phyloP scores from a whole-genome alignment of 345 rosid genomes.

The Citrus sinensis region DVS_A1.0 CM039164.1:18607001-18607500 shows the following conservation, averaged over 20 bases:
- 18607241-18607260: no score
- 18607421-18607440: not conserved
- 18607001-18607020: no score
- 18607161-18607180: not conserved
- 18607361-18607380: not conserved
- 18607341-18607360: no score
- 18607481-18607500: no score
- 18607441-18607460: not conserved
- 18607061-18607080: no score
- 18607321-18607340: no score
- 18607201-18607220: no score
- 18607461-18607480: not conserved
- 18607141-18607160: not conserved
- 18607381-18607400: not conserved
- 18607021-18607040: no score
- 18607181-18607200: not conserved
- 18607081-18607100: not conserved
- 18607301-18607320: no score
- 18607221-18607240: not conserved
- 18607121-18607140: conserved; percentile 5
- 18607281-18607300: no score
- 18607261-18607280: no score
- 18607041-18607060: no score
- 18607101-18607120: not conserved
- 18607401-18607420: not conserved